These are phyloP conservation scores for Phaeosphaeriaceae sp. DNA, from an alignment of 2,329 filamentous ascomycete genomes.

Conservation along the genomic window DNA sequence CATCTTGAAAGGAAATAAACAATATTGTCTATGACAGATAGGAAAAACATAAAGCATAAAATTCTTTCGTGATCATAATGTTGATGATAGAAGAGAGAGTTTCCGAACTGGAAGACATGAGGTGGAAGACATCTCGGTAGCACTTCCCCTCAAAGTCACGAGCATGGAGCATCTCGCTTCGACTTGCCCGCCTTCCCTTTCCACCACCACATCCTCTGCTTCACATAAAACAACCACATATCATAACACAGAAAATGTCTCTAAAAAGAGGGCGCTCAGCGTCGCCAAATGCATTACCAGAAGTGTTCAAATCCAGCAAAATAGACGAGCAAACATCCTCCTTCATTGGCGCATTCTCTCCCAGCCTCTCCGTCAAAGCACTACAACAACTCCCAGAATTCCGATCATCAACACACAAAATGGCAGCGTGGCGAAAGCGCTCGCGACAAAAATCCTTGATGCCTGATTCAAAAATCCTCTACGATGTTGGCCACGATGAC, in stretches of 20 bases:
- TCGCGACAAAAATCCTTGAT: conserved; percentile 56
- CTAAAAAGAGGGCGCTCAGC: conserved; percentile 38
- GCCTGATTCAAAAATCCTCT: conserved; percentile 44
- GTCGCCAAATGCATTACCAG: conserved; percentile 15
- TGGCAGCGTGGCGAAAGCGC: conserved; percentile 58
- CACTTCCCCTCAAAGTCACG: conserved; percentile 13
- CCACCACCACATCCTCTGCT: conserved; percentile 8
- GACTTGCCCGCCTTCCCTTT: conserved; percentile 9
- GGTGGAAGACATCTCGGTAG: conserved; percentile 3
- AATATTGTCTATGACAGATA: not conserved
- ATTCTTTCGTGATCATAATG: no score
- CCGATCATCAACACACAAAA: conserved; percentile 57
- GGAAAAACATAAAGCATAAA: not conserved
- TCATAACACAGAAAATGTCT: conserved; percentile 29
- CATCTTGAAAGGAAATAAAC: not conserved
- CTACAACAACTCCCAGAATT: conserved; percentile 56
- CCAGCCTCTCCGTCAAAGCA: conserved; percentile 47
- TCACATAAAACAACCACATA: conserved; percentile 1
- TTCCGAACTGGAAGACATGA: not conserved
- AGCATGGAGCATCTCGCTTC: conserved; percentile 14
- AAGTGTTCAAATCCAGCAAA: conserved; percentile 54
- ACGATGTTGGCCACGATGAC: conserved; percentile 57
- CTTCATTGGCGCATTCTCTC: conserved; percentile 60
- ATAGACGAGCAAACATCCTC: conserved; percentile 60
- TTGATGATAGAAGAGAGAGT: no score